Conservation (phyloP, 495 filamentous ascomycete species). For the Amniculicola lignicola region DNA sequence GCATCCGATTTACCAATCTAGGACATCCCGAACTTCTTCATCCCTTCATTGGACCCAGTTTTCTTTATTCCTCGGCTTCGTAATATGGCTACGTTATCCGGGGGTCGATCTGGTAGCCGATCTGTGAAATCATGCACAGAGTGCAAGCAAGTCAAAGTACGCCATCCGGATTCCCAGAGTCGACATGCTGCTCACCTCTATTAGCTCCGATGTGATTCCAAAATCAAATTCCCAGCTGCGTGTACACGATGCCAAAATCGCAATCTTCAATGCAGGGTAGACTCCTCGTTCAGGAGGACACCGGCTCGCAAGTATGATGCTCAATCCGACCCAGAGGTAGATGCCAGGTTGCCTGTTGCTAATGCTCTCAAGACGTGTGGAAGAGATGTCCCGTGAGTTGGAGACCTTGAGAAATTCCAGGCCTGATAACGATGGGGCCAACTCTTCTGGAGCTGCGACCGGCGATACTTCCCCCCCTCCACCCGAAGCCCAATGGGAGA, state of each 20-base stretch:
- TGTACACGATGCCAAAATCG: slow-evolving; percentile 10
- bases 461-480: not conserved
- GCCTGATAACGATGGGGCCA: not conserved
- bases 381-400: slow-evolving; percentile 19
- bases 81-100: slow-evolving; percentile 6
- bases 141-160: slow-evolving; percentile 25
- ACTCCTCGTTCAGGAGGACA: slow-evolving; percentile 15
- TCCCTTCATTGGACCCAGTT: not conserved
- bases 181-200: not conserved
- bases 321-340: not conserved
- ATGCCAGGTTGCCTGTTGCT: not conserved
- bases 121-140: slow-evolving; percentile 22
- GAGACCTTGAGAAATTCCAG: slow-evolving; percentile 9
- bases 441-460: slow-evolving; percentile 3
- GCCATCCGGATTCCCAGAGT: not conserved
- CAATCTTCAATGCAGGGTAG: slow-evolving; percentile 11
- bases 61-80: too few relatives aligned
- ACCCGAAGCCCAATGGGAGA: not conserved
- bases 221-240: slow-evolving; percentile 16
- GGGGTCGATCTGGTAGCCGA: slow-evolving; percentile 8
- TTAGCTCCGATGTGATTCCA: slow-evolving; percentile 22
- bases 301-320: slow-evolving; percentile 17
- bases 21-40: not conserved
- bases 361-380: slow-evolving; percentile 5
- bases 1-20: too few relatives aligned